Evolutionary conservation across 2,329 filamentous ascomycete species (phyloP), one percentile per base, ranked within the genome.

Genomic region (Exophiala oligosperma): DNA sequence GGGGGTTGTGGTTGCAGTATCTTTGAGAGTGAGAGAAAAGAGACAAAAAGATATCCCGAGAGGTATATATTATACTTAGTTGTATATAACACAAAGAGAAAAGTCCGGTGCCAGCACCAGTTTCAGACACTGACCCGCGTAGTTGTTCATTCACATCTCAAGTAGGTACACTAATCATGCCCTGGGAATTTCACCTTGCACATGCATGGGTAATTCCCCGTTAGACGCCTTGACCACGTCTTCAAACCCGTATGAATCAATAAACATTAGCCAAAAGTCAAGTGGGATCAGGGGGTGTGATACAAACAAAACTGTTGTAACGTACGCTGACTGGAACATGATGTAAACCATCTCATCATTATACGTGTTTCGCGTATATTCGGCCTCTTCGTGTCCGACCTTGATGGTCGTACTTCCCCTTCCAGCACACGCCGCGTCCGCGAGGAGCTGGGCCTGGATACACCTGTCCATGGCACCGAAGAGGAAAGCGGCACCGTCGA

Each of bases 401-500:
- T 65, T 65, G 53, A 65, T 57, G 4, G 63, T 63, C 40, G 55
- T 41, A 14, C 57, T 60, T 14, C 63, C 63, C 14, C 63, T 46
- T 3, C 61, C 75, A 4, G 73, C 73, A 24, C 73, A 74, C 9
- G 72, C 73, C 4, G 73, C 73, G 47, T 76, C 74, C 6, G 74
- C 74, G 63, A 76, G 61, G 26, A 76, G 64, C 60, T 76, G 74
- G 2, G 73, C 71, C 46, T 73, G 73, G 37, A 74, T 76, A 54
- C 73, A 72, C 29, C 75, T 66, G 37, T 76, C 74, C 28, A 76
- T 67, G 54, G 73, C 74, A 51, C 79, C 74, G 66, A 84, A 84
- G 79, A 81, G 83, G 62, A 78, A 81, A 2, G 82, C 75, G 2
- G 78, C 74, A 55, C 74, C 76, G 64, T 84, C 82, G 53, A 84